Conservation (phyloP, 2,329 filamentous ascomycete species). For the Fusarium agapanthi region DNA sequence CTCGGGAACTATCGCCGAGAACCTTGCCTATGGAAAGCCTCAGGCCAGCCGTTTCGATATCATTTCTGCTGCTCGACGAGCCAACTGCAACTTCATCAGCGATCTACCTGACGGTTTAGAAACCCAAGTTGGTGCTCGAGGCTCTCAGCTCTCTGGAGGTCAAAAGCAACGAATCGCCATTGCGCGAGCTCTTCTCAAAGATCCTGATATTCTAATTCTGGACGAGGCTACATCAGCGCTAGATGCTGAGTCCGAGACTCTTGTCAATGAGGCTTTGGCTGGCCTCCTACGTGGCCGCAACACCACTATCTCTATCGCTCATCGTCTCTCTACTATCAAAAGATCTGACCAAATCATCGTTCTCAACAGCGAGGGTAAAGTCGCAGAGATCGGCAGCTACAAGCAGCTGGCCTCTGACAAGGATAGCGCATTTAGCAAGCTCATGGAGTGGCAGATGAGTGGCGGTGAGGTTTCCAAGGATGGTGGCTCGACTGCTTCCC, state of each 20-base stretch:
- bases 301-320: conserved; percentile 97
- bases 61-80: conserved; percentile 84
- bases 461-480: conserved; percentile 72
- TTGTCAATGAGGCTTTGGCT: conserved; percentile 90
- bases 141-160: conserved; percentile 92
- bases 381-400: conserved; percentile 92
- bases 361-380: conserved; percentile 83
- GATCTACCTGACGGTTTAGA: conserved; percentile 97
- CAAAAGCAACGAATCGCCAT: conserved; percentile 99
- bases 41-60: conserved; percentile 82
- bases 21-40: conserved; percentile 91
- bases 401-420: conserved; percentile 75
- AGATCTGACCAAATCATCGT: conserved; percentile 95
- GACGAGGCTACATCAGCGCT: conserved; percentile 96
- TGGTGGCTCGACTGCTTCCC: conserved; percentile 43
- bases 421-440: conserved; percentile 86
- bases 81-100: conserved; percentile 95
- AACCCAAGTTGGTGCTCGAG: conserved; percentile 89
- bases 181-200: conserved; percentile 90
- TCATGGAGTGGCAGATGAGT: conserved; percentile 99
- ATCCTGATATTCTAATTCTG: conserved; percentile 95
- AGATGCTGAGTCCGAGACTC: conserved; percentile 94
- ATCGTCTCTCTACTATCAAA: conserved; percentile 95
- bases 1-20: conserved; percentile 84
- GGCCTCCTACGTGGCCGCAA: conserved; percentile 85